Percentiles rank a stretch among this genome's conserved stretches.
These are phyloP conservation scores for Saccharum spontaneum DNA, from an alignment of 176 grass and related monocot species.

Conservation along the genomic window DNA sequence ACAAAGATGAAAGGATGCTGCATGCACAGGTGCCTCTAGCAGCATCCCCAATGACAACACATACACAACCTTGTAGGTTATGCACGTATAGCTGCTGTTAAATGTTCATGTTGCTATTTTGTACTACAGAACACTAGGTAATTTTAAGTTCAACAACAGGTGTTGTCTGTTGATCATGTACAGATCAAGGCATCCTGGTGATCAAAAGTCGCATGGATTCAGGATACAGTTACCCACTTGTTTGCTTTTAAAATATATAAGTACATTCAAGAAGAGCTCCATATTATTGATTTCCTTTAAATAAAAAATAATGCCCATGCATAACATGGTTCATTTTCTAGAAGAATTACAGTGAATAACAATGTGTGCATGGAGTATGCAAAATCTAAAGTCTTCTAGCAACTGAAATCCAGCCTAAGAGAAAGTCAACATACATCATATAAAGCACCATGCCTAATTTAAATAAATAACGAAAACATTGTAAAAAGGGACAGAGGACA, in stretches of 20 bases:
- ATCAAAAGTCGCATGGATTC: neutral
- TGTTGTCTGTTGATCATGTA: neutral
- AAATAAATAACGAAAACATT: conserved; percentile 9
- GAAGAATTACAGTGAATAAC: neutral
- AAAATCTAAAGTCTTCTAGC: neutral
- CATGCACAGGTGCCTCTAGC: neutral
- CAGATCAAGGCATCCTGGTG: neutral
- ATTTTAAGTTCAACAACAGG: conserved; percentile 18
- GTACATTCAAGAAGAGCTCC: neutral
- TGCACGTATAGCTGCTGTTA: conserved; percentile 5
- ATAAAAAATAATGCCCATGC: neutral
- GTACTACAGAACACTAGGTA: neutral
- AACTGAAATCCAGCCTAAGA: conserved; percentile 2
- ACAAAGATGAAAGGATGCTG: conserved; percentile 5
- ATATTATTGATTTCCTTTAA: neutral
- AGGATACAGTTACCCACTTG: neutral
- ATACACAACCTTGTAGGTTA: conserved; percentile 10
- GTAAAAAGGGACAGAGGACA: neutral
- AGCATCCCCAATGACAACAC: neutral
- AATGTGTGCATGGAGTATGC: neutral
- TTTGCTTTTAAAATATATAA: conserved; percentile 5
- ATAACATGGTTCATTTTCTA: neutral
- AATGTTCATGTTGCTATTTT: conserved; percentile 25
- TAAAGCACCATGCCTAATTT: neutral
- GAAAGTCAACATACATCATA: neutral